Percentiles rank a stretch among this genome's conserved stretches.
Conservation (phyloP, 208 protist genomes). For the Trypanosoma vivax region DNA sequence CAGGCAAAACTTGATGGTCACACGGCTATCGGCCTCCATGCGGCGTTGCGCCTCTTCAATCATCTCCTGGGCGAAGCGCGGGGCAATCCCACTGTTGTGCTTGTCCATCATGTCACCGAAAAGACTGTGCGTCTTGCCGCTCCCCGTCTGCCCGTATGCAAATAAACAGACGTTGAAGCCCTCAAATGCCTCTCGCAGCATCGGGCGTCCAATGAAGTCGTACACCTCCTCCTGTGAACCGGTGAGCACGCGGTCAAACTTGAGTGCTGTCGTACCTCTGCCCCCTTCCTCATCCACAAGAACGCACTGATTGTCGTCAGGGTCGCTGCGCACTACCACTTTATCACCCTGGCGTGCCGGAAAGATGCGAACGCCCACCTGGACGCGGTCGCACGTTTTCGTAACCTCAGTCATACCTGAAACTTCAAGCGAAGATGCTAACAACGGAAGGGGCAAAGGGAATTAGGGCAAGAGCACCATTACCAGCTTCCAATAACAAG, state of each 20-base stretch:
- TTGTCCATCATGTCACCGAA: conserved; percentile 36
- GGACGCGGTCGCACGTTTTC: conserved; percentile 10
- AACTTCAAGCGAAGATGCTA: not conserved
- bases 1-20: conserved; percentile 20
- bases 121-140: conserved; percentile 70
- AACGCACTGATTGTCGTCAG: conserved; percentile 8
- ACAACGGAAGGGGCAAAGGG: not conserved
- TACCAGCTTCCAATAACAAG: too few species aligned
- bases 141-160: conserved; percentile 77
- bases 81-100: conserved; percentile 11
- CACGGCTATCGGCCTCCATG: conserved; percentile 12
- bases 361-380: conserved; percentile 18
- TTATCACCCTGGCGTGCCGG: conserved; percentile 13
- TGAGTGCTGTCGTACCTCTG: conserved; percentile 9
- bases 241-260: conserved; percentile 32
- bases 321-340: conserved; percentile 4
- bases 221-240: conserved; percentile 53
- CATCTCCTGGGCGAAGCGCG: conserved; percentile 24
- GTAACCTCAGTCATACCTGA: conserved; percentile 1
- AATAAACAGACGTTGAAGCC: conserved; percentile 82
- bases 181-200: conserved; percentile 76
- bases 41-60: conserved; percentile 28
- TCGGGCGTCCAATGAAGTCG: conserved; percentile 61
- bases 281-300: conserved; percentile 6
- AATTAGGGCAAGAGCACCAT: not conserved